These are phyloP conservation scores for Alternaria hordeiaustralica DNA, from an alignment of 2,329 filamentous ascomycete genomes.

Conservation along the genomic window DNA sequence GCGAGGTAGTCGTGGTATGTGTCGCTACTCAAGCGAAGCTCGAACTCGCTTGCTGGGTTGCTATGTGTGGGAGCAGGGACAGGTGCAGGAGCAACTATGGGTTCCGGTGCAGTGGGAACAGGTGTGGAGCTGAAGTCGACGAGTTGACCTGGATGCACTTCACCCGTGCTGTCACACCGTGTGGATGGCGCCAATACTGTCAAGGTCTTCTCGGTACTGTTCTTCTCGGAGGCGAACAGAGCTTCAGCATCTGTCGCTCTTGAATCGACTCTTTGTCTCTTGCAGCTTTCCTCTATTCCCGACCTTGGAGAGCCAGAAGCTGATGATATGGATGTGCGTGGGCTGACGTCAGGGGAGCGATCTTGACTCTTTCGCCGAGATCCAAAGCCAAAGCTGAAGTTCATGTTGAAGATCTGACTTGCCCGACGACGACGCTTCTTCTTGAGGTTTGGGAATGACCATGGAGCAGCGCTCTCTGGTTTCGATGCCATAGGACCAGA, in stretches of 20 bases:
- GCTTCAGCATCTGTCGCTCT: conserved; percentile 1
- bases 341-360: conserved; percentile 19
- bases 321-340: conserved; percentile 16
- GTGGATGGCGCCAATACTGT: not conserved
- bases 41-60: conserved; percentile 2
- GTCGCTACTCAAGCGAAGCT: conserved; percentile 3
- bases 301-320: not conserved
- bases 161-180: not conserved
- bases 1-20: conserved; percentile 15
- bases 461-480: conserved; percentile 4
- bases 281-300: conserved; percentile 8
- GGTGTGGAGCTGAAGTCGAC: conserved; percentile 15
- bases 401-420: conserved; percentile 19
- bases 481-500: not conserved
- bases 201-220: not conserved
- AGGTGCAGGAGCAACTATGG: not conserved
- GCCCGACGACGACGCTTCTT: conserved; percentile 8
- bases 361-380: conserved; percentile 10
- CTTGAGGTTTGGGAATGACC: conserved; percentile 11
- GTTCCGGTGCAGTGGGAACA: not conserved
- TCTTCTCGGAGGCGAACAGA: not conserved
- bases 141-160: conserved; percentile 18
- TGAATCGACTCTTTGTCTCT: conserved; percentile 19
- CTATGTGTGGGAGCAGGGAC: not conserved
- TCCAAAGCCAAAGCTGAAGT: conserved; percentile 15